Percentiles rank a stretch among this genome's conserved stretches.
Evolutionary conservation across 1,284 basidiomycete genomes (phyloP).

Genomic region (Ustilago vetiveriae): DNA sequence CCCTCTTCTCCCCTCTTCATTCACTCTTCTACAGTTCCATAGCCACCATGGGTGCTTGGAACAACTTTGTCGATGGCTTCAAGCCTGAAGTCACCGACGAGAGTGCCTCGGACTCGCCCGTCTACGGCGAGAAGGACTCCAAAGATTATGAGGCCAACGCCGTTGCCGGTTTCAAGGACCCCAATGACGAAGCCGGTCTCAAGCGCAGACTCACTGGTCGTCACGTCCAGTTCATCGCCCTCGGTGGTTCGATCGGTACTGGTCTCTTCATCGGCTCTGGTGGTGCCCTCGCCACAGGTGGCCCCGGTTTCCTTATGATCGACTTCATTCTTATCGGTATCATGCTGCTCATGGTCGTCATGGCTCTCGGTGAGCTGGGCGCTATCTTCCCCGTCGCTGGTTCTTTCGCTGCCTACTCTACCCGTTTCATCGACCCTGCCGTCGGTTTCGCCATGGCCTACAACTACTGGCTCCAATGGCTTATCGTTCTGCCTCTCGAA

Average conservation of each 20-base stretch:
- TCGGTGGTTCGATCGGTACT: constrained; percentile 69
- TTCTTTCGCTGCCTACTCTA: constrained; percentile 63
- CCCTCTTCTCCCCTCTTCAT: neutral
- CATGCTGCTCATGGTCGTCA: constrained; percentile 67
- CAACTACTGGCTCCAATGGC: constrained; percentile 65
- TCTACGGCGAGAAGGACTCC: constrained; percentile 33
- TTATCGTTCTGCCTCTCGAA: constrained; percentile 62
- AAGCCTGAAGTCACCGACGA: constrained; percentile 41
- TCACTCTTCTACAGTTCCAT: neutral
- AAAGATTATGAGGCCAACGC: constrained; percentile 37
- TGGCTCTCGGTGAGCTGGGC: constrained; percentile 66
- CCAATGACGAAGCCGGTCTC: constrained; percentile 33
- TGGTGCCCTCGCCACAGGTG: constrained; percentile 69
- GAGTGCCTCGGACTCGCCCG: constrained; percentile 6
- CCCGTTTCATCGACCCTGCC: constrained; percentile 64
- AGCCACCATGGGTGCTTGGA: constrained; percentile 44
- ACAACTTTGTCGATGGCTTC: constrained; percentile 53
- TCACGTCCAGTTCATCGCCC: constrained; percentile 63
- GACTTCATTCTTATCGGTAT: constrained; percentile 62
- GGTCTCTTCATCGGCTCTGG: constrained; percentile 71
- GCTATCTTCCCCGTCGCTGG: constrained; percentile 62
- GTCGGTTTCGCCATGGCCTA: constrained; percentile 63
- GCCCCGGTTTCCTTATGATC: constrained; percentile 69
- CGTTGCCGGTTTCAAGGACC: constrained; percentile 39
- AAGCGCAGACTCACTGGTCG: constrained; percentile 56